A percentile compares a stretch with the other conserved stretches of the same genome.
phyloP scores from a whole-genome alignment of 73 alveolate genomes.

The Tetrahymena thermophila region DNA sequence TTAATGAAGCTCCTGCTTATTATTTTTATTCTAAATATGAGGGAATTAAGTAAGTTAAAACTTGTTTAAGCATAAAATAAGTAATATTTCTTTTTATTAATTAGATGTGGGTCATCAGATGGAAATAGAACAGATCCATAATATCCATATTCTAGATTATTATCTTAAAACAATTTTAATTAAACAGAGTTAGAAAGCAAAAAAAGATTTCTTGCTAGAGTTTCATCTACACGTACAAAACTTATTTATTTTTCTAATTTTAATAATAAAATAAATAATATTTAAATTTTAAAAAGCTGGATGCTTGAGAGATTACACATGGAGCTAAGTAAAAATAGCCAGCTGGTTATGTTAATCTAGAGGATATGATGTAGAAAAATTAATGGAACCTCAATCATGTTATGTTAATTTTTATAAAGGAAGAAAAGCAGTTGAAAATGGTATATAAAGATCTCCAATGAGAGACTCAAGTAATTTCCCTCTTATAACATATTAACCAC shows the following conservation, averaged over 20 bases:
- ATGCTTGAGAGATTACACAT: not conserved
- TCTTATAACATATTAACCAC: no score
- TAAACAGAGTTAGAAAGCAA: not conserved
- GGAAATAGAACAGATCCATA: not conserved
- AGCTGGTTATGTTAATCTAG: not conserved
- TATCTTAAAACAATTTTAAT: not conserved
- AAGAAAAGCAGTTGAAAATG: not conserved
- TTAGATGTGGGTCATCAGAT: not conserved
- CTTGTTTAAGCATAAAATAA: no score
- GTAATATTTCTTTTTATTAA: no score
- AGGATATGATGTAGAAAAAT: not conserved
- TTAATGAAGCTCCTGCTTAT: not conserved
- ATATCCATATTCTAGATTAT: not conserved
- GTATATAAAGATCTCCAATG: not conserved
- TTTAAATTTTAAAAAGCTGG: not conserved
- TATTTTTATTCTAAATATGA: not conserved
- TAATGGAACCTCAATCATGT: not conserved
- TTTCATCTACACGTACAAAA: not conserved
- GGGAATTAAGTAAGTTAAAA: not conserved
- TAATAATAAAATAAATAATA: not conserved
- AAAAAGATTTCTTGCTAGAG: not conserved
- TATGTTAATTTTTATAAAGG: not conserved
- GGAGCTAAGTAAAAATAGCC: not conserved
- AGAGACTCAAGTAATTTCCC: not conserved
- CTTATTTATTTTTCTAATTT: no score